Base-by-base conservation (phyloP, 176 grass and related monocot species). In the Carex kokanica region DNA sequence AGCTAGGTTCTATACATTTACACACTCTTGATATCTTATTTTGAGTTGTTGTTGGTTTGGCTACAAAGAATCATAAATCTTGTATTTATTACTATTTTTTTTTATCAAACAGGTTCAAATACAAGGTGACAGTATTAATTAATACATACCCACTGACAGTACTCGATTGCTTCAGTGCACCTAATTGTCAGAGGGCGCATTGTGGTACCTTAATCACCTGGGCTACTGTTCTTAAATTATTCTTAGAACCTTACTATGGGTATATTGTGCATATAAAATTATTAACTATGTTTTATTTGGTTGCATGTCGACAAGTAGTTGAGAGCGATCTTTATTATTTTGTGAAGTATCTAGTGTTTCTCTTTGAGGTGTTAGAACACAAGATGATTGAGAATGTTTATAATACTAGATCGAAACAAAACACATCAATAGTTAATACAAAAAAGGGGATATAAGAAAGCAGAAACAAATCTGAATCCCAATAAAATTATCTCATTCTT, bases 151-250 rank as follows among this genome's bases (percentile, higher is more conserved):
- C 81, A 6, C 52, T 59, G 23, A 87, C 88, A 32, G 3, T 88
- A 36, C 9, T 97, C 23, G 87, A 93, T 74, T 86, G 88, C 80
- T 71, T 83, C 79, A 52, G 93, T 80, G 89, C 83, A n/a, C 85
- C 89, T 13, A 89, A 91, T 23, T 20, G 13, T 24, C 31, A 80
- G 23, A 89, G 87, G 88, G 85, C 16, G 88, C 87, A 80, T 17
- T 96, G 72, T 93, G 93, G 91, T 89, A 59, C 62, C 91, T 96
- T 4, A 70, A 84, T 69, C 53, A 20, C 14, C 77, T 79, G 23
- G 87, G 88, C 40, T 74, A 88, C 41, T 81, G 32, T 63, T 81
- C 51, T 31, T 27, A 36, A 21, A 20, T 13, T 40, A 52, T n/a
- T n/a, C 24, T 58, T 13, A 27, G 16, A 31, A 18, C 51, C 51